phyloP scores from a whole-genome alignment of 169 alveolate species.

The Theileria luwenshuni region DNA sequence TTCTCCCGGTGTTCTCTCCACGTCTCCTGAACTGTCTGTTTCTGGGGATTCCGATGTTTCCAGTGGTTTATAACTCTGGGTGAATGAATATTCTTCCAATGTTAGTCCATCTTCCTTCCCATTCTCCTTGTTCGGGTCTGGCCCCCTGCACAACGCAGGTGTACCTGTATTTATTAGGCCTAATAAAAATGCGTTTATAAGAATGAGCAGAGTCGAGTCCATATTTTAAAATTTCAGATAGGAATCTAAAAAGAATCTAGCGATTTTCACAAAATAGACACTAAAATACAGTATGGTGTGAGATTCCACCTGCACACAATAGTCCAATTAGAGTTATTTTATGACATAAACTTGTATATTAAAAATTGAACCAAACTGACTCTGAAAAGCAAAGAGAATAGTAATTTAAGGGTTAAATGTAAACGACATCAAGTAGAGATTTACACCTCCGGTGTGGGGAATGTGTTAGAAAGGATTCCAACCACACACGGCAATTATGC shows the following conservation, averaged over 20 bases:
- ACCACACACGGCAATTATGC: constrained; percentile 7
- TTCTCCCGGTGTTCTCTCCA: background rate
- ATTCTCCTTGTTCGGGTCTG: background rate
- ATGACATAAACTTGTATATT: constrained; percentile 7
- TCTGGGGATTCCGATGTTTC: constrained; percentile 1
- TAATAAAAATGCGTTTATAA: background rate
- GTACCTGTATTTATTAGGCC: constrained; percentile 2
- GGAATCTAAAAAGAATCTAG: constrained; percentile 21
- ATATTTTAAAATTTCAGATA: constrained; percentile 2
- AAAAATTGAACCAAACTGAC: background rate
- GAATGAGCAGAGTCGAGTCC: constrained; percentile 12
- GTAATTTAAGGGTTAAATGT: background rate
- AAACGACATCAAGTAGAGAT: constrained; percentile 15
- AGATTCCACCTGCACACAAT: constrained; percentile 36
- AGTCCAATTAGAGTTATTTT: background rate
- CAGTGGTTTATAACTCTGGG: background rate
- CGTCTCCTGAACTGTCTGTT: constrained; percentile 19
- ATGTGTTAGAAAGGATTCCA: constrained; percentile 26
- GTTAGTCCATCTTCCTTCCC: background rate
- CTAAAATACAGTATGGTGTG: constrained; percentile 23
- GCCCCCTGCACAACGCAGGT: constrained; percentile 10
- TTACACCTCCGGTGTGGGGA: constrained; percentile 28
- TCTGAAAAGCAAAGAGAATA: background rate
- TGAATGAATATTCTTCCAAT: background rate
- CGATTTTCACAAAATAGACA: constrained; percentile 19